These are phyloP conservation scores for Wickerhamia fluorescens DNA, from an alignment of 805 yeast species.

Conservation along the genomic window DNA sequence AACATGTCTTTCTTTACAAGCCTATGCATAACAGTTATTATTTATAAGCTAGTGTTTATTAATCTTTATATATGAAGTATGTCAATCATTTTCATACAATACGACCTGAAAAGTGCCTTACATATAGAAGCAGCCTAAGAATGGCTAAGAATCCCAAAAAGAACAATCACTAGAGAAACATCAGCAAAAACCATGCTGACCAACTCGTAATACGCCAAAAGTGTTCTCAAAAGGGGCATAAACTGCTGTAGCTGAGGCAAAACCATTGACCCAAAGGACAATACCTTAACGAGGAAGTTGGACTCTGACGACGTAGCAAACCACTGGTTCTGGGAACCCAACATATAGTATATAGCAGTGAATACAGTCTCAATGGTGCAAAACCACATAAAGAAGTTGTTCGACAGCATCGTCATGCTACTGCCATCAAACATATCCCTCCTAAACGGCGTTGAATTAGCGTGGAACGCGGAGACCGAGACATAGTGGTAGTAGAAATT, in stretches of 20 bases:
- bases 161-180: conserved; percentile 27
- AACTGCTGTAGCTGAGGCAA: conserved; percentile 25
- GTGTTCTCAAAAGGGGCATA: conserved; percentile 20
- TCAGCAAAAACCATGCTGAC: conserved; percentile 31
- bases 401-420: not conserved
- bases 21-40: no score
- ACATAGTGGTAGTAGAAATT: conserved; percentile 32
- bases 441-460: conserved; percentile 7
- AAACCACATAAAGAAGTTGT: conserved; percentile 20
- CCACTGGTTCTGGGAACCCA: conserved; percentile 18
- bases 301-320: conserved; percentile 18
- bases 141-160: conserved; percentile 30
- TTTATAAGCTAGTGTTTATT: no score
- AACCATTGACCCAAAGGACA: conserved; percentile 28
- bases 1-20: no score
- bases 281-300: conserved; percentile 19
- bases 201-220: conserved; percentile 32
- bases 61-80: no score
- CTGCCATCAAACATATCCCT: no score
- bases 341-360: conserved; percentile 25
- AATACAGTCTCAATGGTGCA: conserved; percentile 26
- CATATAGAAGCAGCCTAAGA: no score
- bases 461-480: conserved; percentile 5
- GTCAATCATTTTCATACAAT: no score
- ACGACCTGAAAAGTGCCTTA: no score